Conservation (phyloP, 2,329 filamentous ascomycete species). For the Orbilia ellipsospora region DNA sequence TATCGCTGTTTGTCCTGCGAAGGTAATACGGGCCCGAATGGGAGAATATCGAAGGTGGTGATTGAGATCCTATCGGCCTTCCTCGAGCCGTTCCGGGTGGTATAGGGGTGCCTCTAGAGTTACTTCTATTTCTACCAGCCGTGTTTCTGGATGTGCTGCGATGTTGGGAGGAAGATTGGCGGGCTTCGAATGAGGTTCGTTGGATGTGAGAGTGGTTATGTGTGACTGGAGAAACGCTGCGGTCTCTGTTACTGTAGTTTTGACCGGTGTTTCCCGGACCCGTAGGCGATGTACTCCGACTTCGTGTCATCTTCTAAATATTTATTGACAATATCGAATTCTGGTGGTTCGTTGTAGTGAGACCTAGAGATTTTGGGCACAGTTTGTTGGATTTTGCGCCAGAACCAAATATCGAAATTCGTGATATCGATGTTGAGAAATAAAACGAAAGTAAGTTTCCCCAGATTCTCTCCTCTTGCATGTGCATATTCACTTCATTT, state of each 20-base stretch:
- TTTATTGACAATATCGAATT: neutral
- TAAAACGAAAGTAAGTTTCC: conserved; percentile 1
- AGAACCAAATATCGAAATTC: neutral
- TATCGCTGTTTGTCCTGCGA: conserved; percentile 44
- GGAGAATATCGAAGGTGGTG: conserved; percentile 40
- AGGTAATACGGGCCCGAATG: conserved; percentile 46
- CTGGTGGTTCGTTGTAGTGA: neutral
- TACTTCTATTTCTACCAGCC: conserved; percentile 42
- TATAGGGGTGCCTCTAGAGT: conserved; percentile 33
- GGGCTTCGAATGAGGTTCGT: conserved; percentile 48
- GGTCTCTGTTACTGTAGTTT: conserved; percentile 21
- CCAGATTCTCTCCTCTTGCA: neutral
- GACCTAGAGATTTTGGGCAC: neutral
- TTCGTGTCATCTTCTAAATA: conserved; percentile 31
- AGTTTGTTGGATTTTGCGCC: conserved; percentile 24
- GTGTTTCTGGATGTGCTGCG: conserved; percentile 26
- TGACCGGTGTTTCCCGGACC: conserved; percentile 6
- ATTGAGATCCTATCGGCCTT: conserved; percentile 18
- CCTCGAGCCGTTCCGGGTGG: conserved; percentile 13
- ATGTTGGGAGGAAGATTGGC: conserved; percentile 29
- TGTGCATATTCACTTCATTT: neutral
- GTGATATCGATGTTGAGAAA: neutral
- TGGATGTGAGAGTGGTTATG: conserved; percentile 23
- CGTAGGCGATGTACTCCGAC: conserved; percentile 33
- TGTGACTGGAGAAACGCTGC: conserved; percentile 40